Percentiles rank a stretch among this genome's conserved stretches.
Conservation (phyloP, 192 early-diverging fungal species). For the Dissophora globulifera region DNA sequence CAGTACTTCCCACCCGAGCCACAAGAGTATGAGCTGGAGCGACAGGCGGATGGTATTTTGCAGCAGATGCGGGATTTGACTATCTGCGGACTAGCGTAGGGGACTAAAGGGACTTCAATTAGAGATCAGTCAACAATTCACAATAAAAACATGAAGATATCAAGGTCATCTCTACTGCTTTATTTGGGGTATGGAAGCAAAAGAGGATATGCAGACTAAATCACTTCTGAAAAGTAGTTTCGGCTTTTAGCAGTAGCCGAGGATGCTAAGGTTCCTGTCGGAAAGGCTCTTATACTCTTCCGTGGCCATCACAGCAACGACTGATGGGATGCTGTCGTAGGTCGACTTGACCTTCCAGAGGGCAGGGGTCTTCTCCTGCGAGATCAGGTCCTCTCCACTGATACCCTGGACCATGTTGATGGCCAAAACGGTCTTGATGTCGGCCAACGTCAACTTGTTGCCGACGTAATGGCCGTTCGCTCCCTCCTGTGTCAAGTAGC, state of each 20-base stretch:
- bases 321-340: background rate
- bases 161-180: no score
- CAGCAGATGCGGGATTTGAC: conserved; percentile 88
- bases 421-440: conserved; percentile 24
- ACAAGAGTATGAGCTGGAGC: conserved; percentile 67
- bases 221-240: no score
- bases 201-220: no score
- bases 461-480: conserved; percentile 67
- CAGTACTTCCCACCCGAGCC: conserved; percentile 67
- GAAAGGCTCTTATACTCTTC: conserved; percentile 15
- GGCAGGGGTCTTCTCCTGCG: conserved; percentile 19
- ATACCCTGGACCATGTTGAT: conserved; percentile 9
- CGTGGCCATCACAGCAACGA: conserved; percentile 10
- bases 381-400: conserved; percentile 1
- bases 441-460: conserved; percentile 52
- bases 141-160: no score
- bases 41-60: conserved; percentile 83
- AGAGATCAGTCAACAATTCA: no score
- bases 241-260: conserved; percentile 11
- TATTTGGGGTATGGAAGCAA: no score
- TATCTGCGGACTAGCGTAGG: conserved; percentile 83
- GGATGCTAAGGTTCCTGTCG: background rate
- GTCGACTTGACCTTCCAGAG: conserved; percentile 20
- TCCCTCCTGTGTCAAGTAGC: conserved; percentile 59
- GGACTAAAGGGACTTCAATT: no score